Conservation (phyloP, 148 eudicot species). For the Vaccinium corymbosum region DNA sequence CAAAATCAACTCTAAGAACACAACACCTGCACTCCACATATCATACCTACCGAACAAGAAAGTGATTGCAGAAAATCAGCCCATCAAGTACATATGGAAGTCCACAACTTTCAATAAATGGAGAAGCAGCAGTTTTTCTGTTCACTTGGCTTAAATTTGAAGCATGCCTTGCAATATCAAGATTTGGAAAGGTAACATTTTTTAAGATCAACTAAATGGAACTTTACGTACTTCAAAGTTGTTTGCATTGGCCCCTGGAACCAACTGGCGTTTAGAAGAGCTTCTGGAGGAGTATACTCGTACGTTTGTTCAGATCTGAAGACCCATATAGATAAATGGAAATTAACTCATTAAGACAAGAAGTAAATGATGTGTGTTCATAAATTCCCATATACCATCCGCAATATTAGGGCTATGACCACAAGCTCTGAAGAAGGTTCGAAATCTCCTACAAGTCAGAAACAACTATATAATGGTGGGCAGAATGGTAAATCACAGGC, state of each 20-base stretch:
- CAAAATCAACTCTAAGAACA: constrained; percentile 75
- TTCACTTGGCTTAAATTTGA: background rate
- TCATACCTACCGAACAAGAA: constrained; percentile 65
- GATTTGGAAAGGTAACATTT: constrained; percentile 1
- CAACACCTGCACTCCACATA: constrained; percentile 98
- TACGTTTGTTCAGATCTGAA: constrained; percentile 87
- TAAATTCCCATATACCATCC: background rate
- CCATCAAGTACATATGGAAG: background rate
- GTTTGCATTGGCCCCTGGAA: constrained; percentile 59
- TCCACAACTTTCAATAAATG: background rate
- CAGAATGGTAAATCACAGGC: background rate
- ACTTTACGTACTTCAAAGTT: constrained; percentile 57
- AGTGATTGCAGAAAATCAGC: constrained; percentile 12
- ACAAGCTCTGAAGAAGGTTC: background rate
- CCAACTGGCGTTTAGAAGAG: constrained; percentile 85
- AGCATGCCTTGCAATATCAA: background rate
- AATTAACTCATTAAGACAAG: background rate
- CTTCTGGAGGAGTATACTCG: constrained; percentile 97
- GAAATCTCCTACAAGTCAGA: background rate
- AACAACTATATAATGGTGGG: constrained; percentile 2
- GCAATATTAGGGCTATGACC: background rate
- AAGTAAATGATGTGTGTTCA: constrained; percentile 4
- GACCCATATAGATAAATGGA: background rate
- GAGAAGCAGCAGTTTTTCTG: constrained; percentile 1
- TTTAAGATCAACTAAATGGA: constrained; percentile 6